Base-by-base conservation (phyloP, 768 basidiomycete genomes). In the Tulasnella sp. region DNA sequence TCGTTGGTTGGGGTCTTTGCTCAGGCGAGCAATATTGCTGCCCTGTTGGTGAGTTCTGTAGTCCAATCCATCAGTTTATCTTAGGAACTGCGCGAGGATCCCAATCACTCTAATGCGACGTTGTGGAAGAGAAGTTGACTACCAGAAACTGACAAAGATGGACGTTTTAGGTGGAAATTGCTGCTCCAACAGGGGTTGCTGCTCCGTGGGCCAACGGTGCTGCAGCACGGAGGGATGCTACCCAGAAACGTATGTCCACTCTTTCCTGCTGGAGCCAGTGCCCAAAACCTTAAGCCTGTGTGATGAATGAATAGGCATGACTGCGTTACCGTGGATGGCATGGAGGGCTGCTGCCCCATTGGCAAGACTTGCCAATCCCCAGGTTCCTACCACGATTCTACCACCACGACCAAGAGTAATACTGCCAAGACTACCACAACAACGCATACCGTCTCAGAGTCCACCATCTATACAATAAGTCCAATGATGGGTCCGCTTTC, bases 351-450 rank as follows among this genome's bases (percentile, higher is more conserved):
- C 74, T 75, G 74, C 48, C 74, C n/a, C 20, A 32, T 51, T 2
- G 74, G 74, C 29, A 16, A 75, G 51, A 75, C 32, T 26, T 75
- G 73, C n/a, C n/a, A n/a, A n/a, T n/a, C n/a, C n/a, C n/a, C n/a
- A n/a, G n/a, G n/a, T n/a, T n/a, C n/a, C n/a, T n/a, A n/a, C n/a
- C n/a, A n/a, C n/a, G n/a, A n/a, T n/a, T n/a, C n/a, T n/a, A 15
- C 16, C 44, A 42, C 73, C 32, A 40, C 73, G 5, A 42, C 73
- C 71, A 73, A 39, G 23, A n/a, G 20, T 20, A 74, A 10, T 46
- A 74, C 73, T 18, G 9, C 42, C 42, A 74, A 6, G n/a, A 73
- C 51, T 13, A 74, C 42, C 16, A 74, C 73, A 9, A 74, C 73
- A 42, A 51, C 51, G 42, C 16, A 5, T n/a, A 3, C 20, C 15